Conservation (phyloP, 768 basidiomycete genomes). For the Serendipita sp. region DNA sequence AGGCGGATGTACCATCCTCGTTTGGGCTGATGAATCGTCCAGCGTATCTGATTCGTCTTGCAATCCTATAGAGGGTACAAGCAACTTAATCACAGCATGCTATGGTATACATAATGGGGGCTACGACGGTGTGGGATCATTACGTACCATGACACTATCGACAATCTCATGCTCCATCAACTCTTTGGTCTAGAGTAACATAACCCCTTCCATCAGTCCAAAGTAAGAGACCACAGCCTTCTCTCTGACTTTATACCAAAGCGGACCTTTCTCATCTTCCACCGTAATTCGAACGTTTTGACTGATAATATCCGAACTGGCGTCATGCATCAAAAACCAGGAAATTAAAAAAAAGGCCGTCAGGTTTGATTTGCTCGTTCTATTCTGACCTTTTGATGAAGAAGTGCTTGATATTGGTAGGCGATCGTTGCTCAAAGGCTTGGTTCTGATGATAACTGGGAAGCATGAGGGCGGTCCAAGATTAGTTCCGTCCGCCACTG, state of each 20-base stretch:
- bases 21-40: slow-evolving; percentile 65
- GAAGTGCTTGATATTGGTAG: background rate
- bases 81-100: too few relatives aligned
- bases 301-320: background rate
- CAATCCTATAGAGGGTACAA: background rate
- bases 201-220: background rate
- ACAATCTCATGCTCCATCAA: background rate
- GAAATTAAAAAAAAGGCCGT: too few relatives aligned
- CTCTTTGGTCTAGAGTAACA: background rate
- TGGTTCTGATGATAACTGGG: too few relatives aligned
- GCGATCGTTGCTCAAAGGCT: too few relatives aligned
- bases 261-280: background rate
- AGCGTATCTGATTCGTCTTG: slow-evolving; percentile 24
- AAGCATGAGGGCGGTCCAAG: too few relatives aligned
- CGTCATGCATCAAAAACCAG: background rate
- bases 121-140: background rate
- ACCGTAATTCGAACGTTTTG: background rate
- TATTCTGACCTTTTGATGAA: background rate
- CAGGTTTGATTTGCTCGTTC: background rate
- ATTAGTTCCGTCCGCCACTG: too few relatives aligned
- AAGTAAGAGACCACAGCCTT: background rate
- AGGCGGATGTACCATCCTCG: slow-evolving; percentile 77
- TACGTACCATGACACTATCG: background rate
- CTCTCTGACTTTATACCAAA: background rate
- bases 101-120: background rate